These are phyloP conservation scores for Penicillium robsamsonii DNA, from an alignment of 495 filamentous ascomycete genomes.

Conservation along the genomic window DNA sequence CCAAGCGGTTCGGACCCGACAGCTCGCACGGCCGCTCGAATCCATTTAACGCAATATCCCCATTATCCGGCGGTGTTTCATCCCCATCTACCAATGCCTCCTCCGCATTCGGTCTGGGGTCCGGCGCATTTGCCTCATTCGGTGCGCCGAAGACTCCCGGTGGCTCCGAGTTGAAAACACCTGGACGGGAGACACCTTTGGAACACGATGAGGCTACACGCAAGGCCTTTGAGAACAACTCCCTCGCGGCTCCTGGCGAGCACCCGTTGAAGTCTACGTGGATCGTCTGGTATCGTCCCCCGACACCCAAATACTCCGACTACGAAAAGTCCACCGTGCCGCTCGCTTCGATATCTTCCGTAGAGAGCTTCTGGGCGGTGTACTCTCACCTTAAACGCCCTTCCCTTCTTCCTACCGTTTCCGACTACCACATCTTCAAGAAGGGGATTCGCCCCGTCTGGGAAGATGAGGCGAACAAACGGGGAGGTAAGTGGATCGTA, in stretches of 20 bases:
- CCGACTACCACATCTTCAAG: slow-evolving; percentile 98
- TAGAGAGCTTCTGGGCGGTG: slow-evolving; percentile 89
- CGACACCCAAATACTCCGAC: slow-evolving; percentile 93
- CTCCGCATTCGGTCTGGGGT: slow-evolving; percentile 88
- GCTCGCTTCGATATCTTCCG: slow-evolving; percentile 76
- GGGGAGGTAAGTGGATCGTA: slow-evolving; percentile 96
- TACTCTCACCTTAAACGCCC: slow-evolving; percentile 90
- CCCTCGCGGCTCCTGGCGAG: slow-evolving; percentile 41
- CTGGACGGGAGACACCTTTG: slow-evolving; percentile 55
- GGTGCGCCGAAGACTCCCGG: slow-evolving; percentile 89
- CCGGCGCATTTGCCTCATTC: slow-evolving; percentile 95
- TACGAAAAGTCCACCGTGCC: slow-evolving; percentile 95
- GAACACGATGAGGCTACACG: slow-evolving; percentile 55
- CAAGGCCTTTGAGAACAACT: slow-evolving; percentile 39
- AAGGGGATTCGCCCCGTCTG: slow-evolving; percentile 95
- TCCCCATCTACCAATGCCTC: slow-evolving; percentile 87
- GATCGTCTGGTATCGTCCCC: slow-evolving; percentile 96
- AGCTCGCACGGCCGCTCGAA: slow-evolving; percentile 77
- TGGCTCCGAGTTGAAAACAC: slow-evolving; percentile 68
- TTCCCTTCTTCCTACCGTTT: slow-evolving; percentile 82
- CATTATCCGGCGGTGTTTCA: slow-evolving; percentile 65
- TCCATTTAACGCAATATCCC: slow-evolving; percentile 80
- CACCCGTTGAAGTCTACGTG: slow-evolving; percentile 81
- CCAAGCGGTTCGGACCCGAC: slow-evolving; percentile 75
- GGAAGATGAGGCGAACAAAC: slow-evolving; percentile 97